Percentiles rank a stretch among this genome's conserved stretches.
Conservation (phyloP, 2,329 filamentous ascomycete species). For the Ophiostoma ulmi region DNA sequence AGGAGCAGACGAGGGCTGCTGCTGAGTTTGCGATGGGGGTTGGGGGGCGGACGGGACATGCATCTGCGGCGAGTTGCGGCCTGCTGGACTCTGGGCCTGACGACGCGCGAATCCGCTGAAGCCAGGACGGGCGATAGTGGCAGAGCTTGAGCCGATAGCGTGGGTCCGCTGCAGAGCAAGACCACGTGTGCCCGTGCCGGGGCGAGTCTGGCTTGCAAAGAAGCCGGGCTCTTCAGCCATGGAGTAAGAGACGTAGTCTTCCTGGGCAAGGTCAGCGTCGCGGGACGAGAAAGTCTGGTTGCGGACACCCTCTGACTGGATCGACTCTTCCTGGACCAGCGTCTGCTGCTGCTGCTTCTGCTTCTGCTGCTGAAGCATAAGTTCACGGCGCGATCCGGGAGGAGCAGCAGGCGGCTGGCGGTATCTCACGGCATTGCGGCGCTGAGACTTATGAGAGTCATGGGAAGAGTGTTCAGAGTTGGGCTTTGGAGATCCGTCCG, state of each 20-base stretch:
- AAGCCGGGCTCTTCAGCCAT: slow-evolving; percentile 1
- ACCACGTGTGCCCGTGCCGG: neutral
- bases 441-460: neutral
- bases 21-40: neutral
- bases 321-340: slow-evolving; percentile 4
- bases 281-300: neutral
- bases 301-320: neutral
- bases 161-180: neutral
- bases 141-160: neutral
- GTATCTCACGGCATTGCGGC: neutral
- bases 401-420: neutral
- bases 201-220: neutral
- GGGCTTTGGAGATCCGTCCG: neutral
- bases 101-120: neutral
- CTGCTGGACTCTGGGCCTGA: neutral
- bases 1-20: neutral
- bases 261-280: neutral
- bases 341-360: neutral
- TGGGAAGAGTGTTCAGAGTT: neutral
- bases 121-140: neutral
- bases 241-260: slow-evolving; percentile 14
- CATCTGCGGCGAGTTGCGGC: neutral
- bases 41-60: neutral
- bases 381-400: slow-evolving; percentile 4
- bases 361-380: slow-evolving; percentile 6